A percentile compares a stretch with the other conserved stretches of the same genome.
Evolutionary conservation across 306 rosid genomes (phyloP).

Genomic region (Begonia fuchsioides): DNA sequence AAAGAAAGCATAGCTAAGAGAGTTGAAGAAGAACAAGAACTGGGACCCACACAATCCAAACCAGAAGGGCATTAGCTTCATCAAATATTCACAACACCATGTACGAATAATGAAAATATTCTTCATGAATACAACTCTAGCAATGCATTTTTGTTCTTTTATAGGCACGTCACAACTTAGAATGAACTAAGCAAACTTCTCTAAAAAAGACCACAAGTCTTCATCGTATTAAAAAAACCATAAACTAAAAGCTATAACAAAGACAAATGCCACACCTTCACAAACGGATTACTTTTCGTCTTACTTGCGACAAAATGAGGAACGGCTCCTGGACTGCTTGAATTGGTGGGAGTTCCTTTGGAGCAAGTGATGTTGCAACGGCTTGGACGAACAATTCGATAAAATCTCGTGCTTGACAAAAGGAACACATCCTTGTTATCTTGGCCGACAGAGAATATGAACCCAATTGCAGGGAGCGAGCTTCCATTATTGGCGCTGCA

Average conservation of each 20-base stretch:
- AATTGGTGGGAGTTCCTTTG: slow-evolving; percentile 7
- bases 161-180: too few species aligned
- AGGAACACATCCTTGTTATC: slow-evolving; percentile 23
- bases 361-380: slow-evolving; percentile 21
- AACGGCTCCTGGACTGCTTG: slow-evolving; percentile 4
- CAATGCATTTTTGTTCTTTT: too few species aligned
- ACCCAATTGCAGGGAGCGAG: slow-evolving; percentile 16
- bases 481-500: slow-evolving; percentile 13
- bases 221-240: too few species aligned
- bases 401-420: slow-evolving; percentile 15
- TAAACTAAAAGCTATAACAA: slow-evolving; percentile 5
- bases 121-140: too few species aligned
- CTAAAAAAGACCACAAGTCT: too few species aligned
- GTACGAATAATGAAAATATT: too few species aligned
- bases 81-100: too few species aligned
- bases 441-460: slow-evolving; percentile 20
- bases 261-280: slow-evolving; percentile 7
- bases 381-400: slow-evolving; percentile 20
- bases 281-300: slow-evolving; percentile 3
- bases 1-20: too few species aligned
- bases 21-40: too few species aligned
- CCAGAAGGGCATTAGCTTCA: too few species aligned
- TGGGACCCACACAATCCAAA: too few species aligned
- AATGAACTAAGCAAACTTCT: too few species aligned
- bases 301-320: slow-evolving; percentile 9